Evolutionary conservation across 345 rosid genomes (phyloP).

Genomic region (Eucalyptus grandis): DNA sequence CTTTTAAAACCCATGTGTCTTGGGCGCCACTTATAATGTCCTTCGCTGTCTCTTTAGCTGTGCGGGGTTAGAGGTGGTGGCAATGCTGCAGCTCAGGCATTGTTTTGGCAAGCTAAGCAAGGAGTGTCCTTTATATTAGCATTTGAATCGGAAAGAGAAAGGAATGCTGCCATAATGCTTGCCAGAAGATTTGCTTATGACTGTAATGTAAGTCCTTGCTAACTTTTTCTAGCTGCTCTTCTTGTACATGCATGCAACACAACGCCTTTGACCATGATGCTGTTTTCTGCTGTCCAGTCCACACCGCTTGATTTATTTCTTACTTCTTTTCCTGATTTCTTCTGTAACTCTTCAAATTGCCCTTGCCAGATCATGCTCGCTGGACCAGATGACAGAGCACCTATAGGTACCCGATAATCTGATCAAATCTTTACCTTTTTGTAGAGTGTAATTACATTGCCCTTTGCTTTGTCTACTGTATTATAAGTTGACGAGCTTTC

Average conservation of each 20-base stretch:
- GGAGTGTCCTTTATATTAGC: slow-evolving; percentile 73
- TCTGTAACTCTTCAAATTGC: neutral
- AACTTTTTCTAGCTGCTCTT: neutral
- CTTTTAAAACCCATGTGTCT: neutral
- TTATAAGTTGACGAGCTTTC: neutral
- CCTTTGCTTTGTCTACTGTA: neutral
- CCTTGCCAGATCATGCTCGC: slow-evolving; percentile 41
- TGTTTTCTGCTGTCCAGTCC: neutral
- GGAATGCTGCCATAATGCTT: slow-evolving; percentile 92
- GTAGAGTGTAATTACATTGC: neutral
- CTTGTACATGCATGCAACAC: neutral
- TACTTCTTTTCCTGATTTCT: neutral
- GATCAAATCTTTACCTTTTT: neutral
- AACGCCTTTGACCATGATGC: neutral
- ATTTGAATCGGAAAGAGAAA: slow-evolving; percentile 84
- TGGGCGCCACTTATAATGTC: neutral
- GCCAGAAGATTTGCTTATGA: slow-evolving; percentile 92
- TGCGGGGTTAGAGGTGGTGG: slow-evolving; percentile 99
- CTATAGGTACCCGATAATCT: neutral
- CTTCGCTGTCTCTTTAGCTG: slow-evolving; percentile 20
- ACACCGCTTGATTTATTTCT: neutral
- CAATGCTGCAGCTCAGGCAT: slow-evolving; percentile 89
- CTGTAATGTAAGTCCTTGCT: slow-evolving; percentile 63
- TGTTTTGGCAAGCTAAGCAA: slow-evolving; percentile 88
- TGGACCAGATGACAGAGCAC: slow-evolving; percentile 57